A percentile compares a stretch with the other conserved stretches of the same genome.
Evolutionary conservation across 371 early-diverging fungal species (phyloP).

Genomic region (Sporodiniella umbellata): DNA sequence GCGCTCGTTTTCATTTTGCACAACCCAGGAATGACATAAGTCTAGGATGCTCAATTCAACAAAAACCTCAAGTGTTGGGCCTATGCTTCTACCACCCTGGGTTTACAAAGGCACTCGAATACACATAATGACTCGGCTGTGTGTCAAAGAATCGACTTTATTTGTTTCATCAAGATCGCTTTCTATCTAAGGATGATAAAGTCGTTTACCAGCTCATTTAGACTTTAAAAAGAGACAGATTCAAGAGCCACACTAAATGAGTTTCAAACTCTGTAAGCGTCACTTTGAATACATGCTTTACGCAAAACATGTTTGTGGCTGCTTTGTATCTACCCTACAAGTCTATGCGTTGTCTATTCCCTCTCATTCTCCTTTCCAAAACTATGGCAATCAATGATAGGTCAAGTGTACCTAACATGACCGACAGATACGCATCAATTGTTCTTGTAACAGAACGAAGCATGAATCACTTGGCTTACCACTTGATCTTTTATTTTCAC

Average conservation of each 20-base stretch:
- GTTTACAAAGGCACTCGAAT: constrained; percentile 85
- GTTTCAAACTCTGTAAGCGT: constrained; percentile 82
- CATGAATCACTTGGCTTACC: constrained; percentile 45
- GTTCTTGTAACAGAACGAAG: constrained; percentile 72
- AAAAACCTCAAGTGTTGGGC: constrained; percentile 65
- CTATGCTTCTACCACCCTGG: constrained; percentile 83
- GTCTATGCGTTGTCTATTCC: constrained; percentile 43
- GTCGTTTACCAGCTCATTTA: constrained; percentile 93
- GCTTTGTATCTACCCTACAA: constrained; percentile 92
- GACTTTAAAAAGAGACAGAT: constrained; percentile 84
- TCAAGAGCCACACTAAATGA: constrained; percentile 89
- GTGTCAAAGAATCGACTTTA: constrained; percentile 68
- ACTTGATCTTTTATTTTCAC: constrained; percentile 17
- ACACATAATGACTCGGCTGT: constrained; percentile 77
- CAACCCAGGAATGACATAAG: no score
- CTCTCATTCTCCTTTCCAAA: constrained; percentile 83
- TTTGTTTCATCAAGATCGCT: constrained; percentile 70
- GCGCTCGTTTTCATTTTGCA: constrained; percentile 85
- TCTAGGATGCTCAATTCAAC: constrained; percentile 95
- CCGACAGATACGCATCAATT: neutral
- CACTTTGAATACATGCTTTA: constrained; percentile 93
- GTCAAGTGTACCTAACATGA: constrained; percentile 85
- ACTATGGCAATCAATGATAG: constrained; percentile 94
- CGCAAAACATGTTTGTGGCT: constrained; percentile 90
- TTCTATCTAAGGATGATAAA: constrained; percentile 83